Evolutionary conservation across 2,329 filamentous ascomycete genomes (phyloP).

Genomic region (Colletotrichum nymphaeae): DNA sequence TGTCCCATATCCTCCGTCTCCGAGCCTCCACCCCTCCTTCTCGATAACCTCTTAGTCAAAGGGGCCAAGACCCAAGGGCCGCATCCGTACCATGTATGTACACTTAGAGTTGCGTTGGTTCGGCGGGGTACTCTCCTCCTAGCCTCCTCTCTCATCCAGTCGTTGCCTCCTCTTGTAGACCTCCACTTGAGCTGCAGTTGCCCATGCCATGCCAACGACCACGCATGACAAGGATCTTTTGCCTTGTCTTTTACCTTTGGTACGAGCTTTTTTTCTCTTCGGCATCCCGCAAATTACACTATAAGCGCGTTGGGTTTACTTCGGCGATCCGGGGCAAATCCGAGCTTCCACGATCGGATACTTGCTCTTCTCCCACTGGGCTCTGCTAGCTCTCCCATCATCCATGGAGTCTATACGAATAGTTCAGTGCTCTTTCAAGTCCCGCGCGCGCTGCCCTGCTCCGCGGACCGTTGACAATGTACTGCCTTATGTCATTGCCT

Average conservation of each 20-base stretch:
- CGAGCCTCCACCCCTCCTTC: not conserved
- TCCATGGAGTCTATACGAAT: not conserved
- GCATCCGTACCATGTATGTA: constrained; percentile 13
- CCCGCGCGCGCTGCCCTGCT: not conserved
- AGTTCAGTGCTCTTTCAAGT: not conserved
- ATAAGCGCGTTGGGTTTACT: not conserved
- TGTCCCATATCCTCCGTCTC: not conserved
- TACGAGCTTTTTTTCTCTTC: constrained; percentile 10
- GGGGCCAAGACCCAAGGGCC: not conserved
- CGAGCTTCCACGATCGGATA: constrained; percentile 19
- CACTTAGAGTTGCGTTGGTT: constrained; percentile 31
- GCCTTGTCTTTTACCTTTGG: not conserved
- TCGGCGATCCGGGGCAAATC: constrained; percentile 32
- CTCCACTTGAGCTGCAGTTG: not conserved
- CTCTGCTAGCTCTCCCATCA: not conserved
- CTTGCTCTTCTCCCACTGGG: not conserved
- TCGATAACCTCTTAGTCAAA: constrained; percentile 3
- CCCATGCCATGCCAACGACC: not conserved
- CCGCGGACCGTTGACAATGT: not conserved
- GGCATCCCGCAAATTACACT: constrained; percentile 17
- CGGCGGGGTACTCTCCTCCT: constrained; percentile 12
- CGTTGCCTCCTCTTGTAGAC: not conserved
- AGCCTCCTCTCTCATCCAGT: not conserved
- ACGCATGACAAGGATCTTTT: constrained; percentile 4
- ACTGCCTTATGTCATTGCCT: not conserved